Evolutionary conservation across 495 filamentous ascomycete species (phyloP), one percentile per base, ranked within the genome.

Genomic region (Aspergillus baeticus): DNA sequence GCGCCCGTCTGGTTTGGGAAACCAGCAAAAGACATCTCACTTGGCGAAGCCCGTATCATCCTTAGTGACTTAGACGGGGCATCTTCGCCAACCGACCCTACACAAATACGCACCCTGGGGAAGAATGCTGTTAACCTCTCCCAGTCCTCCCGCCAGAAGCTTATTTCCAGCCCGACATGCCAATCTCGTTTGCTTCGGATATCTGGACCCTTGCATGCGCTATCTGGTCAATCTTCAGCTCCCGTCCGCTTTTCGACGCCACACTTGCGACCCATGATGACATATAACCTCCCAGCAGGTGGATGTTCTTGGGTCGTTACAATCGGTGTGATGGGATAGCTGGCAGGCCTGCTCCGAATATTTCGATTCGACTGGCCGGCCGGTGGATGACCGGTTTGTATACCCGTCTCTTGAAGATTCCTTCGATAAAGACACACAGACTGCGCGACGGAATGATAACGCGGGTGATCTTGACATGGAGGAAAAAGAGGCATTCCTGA

Each of bases 161-260:
- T 29, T 47, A 34, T 18, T 72, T 73, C 47, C 47, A 68, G 56
- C 55, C 68, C 10, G 22, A 69, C 26, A 58, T 58, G 11, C 67
- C 67, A 15, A 51, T 65, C 3, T 29, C 37, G 1, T 66, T 62
- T 23, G 20, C 65, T 23, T 61, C 71, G 5, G 71, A 76, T 44
- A 68, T 76, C 22, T 74, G 71, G 73, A 68, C 64, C 10, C 59
- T 73, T 39, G 66, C 63, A 0, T 69, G 65, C 52, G 61, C 61
- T 2, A 68, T 72, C 47, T 76, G 64, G 58, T 58, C 65, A 46
- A 61, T 71, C 34, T 38, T 67, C 8, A 58, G 58, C 10, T 58
- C 33, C 51, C 63, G 38, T 20, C 36, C 42, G 2, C 22, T 55
- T 2, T 55, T 55, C 13, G 38, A 60, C 45, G 64, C n/a, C n/a